These are phyloP conservation scores for Penicillium brevicompactum DNA, from an alignment of 2,329 filamentous ascomycete genomes.

Conservation along the genomic window DNA sequence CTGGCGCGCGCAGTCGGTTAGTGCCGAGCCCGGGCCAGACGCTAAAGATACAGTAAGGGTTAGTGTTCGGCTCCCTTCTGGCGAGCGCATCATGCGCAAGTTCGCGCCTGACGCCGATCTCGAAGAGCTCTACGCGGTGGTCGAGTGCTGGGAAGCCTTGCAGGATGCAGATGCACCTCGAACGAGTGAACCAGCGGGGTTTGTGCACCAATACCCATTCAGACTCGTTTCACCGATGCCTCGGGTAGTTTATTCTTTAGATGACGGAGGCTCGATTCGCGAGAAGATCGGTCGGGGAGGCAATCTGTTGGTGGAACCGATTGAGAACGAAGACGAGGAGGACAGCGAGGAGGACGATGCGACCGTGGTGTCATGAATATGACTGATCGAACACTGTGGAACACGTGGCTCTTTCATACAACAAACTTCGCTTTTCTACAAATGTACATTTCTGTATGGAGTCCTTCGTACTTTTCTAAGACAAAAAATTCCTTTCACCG, in stretches of 20 bases:
- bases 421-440: not conserved
- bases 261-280: slow-evolving; percentile 65
- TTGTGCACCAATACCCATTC: slow-evolving; percentile 83
- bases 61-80: slow-evolving; percentile 63
- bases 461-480: not conserved
- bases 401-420: not conserved
- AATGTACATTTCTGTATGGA: not conserved
- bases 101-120: slow-evolving; percentile 71
- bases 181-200: slow-evolving; percentile 62
- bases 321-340: slow-evolving; percentile 57
- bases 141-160: slow-evolving; percentile 80
- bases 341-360: slow-evolving; percentile 40
- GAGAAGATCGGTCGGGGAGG: slow-evolving; percentile 78
- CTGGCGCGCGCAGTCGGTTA: slow-evolving; percentile 73
- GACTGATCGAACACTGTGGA: not conserved
- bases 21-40: slow-evolving; percentile 66
- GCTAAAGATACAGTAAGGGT: slow-evolving; percentile 73
- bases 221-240: slow-evolving; percentile 83
- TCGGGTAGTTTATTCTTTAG: slow-evolving; percentile 74
- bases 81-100: slow-evolving; percentile 73
- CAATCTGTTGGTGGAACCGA: slow-evolving; percentile 83
- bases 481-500: no score
- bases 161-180: slow-evolving; percentile 40
- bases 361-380: slow-evolving; percentile 6
- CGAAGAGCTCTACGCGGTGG: slow-evolving; percentile 93